phyloP scores from a whole-genome alignment of 2,329 filamentous ascomycete genomes.

The Remersonia thermophila region DNA sequence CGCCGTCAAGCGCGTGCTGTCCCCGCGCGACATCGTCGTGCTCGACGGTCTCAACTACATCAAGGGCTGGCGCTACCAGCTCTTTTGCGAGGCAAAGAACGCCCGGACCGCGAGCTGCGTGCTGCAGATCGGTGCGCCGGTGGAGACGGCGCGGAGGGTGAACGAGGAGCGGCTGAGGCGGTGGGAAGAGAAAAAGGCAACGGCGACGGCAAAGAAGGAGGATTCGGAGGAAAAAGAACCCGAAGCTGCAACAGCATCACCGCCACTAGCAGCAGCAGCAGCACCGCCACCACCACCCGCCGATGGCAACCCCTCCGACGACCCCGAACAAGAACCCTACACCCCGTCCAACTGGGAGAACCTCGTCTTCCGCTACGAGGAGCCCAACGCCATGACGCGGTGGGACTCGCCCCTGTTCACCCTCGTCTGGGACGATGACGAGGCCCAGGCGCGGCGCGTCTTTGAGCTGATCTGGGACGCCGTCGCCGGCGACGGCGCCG shows the following conservation, averaged over 20 bases:
- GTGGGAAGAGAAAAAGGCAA: conserved; percentile 5
- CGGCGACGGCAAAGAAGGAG: conserved; percentile 26
- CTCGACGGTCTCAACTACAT: conserved; percentile 78
- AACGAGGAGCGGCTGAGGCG: conserved; percentile 47
- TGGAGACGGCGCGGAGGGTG: conserved; percentile 39
- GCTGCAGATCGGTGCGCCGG: conserved; percentile 48
- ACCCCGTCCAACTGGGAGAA: conserved; percentile 58
- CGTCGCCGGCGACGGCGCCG: conserved; percentile 43
- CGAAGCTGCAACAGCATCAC: no score
- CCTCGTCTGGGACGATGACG: conserved; percentile 62
- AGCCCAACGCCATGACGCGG: conserved; percentile 71
- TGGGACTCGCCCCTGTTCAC: conserved; percentile 81
- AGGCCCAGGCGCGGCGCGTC: conserved; percentile 40
- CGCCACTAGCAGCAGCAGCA: conserved; percentile 26
- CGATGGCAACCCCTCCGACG: conserved; percentile 17
- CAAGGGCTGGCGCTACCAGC: conserved; percentile 79
- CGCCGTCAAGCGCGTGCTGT: conserved; percentile 65
- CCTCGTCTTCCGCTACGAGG: conserved; percentile 70
- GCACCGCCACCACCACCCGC: conserved; percentile 18
- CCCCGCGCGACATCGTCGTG: conserved; percentile 62
- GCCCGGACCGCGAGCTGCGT: conserved; percentile 64
- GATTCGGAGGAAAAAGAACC: background rate
- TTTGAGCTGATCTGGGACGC: conserved; percentile 65
- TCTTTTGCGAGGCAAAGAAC: conserved; percentile 76
- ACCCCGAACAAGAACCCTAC: conserved; percentile 36